Base-by-base conservation (phyloP, 1,284 basidiomycete species). In the Melampsora allii-populina region DNA sequence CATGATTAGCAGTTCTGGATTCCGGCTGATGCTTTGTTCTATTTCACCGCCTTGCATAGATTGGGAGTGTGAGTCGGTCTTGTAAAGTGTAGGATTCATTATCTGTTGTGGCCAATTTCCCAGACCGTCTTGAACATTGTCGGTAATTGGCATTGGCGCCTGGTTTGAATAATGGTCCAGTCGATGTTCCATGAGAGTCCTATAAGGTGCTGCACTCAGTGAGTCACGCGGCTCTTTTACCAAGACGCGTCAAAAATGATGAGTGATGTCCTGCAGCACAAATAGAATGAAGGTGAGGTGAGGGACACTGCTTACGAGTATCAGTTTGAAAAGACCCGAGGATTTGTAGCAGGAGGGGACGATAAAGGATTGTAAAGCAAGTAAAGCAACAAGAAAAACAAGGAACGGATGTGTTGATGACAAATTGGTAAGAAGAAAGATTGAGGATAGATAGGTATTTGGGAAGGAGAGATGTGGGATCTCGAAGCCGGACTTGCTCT, bases 1-100 rank as follows among this genome's bases (percentile, higher is more conserved):
- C 69, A 72, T 72, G 53, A 65, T 64, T 31, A 65, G 24, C 63
- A 64, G 48, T 14, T 59, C 50, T 10, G 50, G 27, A 27, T 56
- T 56, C 50, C 50, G 19, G 17, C 50, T 56, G 21, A 27, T 27
- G 19, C 50, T 56, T 27, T 56, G 50, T 3, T 21, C 50, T 14
- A 6, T 21, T 5, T 56, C 50, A 56, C 19, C 50, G 27, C 50
- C 50, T 27, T 21, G n/a, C 21, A 27, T 21, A 56, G 50, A 4
- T 27, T 56, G 50, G 12, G 39, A 42, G 39, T 42, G 39, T 4
- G 39, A 14, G 7, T 56, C 27, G n/a, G 6, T 27, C 50, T 21
- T 24, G 27, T 56, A 56, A 56, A 27, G 27, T 10, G 50, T 27
- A 21, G 50, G 50, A 10, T 56, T 10, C 50, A 56, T 56, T 17